A percentile compares a stretch with the other conserved stretches of the same genome.
These are phyloP conservation scores for Orbilia ellipsospora DNA, from an alignment of 2,329 filamentous ascomycete species.

Conservation along the genomic window DNA sequence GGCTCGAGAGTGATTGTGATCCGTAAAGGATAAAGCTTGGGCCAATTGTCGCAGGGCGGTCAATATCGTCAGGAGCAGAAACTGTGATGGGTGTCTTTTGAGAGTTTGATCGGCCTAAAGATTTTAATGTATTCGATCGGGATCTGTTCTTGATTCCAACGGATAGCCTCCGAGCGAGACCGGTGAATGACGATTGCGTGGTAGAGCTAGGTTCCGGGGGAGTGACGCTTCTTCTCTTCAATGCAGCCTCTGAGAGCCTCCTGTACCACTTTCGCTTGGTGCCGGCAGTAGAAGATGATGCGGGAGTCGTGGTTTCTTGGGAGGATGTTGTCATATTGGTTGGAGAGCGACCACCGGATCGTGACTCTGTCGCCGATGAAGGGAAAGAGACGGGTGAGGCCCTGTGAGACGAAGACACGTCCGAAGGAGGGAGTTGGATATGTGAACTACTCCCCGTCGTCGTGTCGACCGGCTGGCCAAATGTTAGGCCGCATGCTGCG, in stretches of 20 bases:
- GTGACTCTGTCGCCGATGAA: conserved; percentile 49
- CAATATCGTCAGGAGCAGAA: conserved; percentile 43
- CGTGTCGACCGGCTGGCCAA: conserved; percentile 57
- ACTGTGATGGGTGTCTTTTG: conserved; percentile 40
- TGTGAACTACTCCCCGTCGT: conserved; percentile 45
- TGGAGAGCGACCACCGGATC: conserved; percentile 45
- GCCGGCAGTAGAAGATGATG: conserved; percentile 51
- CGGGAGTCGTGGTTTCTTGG: conserved; percentile 52
- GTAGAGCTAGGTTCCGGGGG: conserved; percentile 31
- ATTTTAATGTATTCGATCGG: conserved; percentile 50
- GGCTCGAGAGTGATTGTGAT: conserved; percentile 42
- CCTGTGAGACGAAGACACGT: conserved; percentile 48
- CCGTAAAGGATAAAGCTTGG: conserved; percentile 54
- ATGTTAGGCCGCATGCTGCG: conserved; percentile 59
- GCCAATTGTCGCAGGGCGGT: conserved; percentile 50
- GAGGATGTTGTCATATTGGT: conserved; percentile 55
- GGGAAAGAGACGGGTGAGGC: conserved; percentile 51
- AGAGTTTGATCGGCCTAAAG: conserved; percentile 42
- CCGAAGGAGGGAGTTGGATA: conserved; percentile 36
- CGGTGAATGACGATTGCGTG: conserved; percentile 43
- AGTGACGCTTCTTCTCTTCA: conserved; percentile 49
- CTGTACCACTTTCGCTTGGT: conserved; percentile 54
- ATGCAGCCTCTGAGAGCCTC: conserved; percentile 41
- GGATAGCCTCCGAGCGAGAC: conserved; percentile 45
- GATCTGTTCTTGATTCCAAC: conserved; percentile 48